These are phyloP conservation scores for Jackrogersella multiformis DNA, from an alignment of 495 filamentous ascomycete species.

Conservation along the genomic window DNA sequence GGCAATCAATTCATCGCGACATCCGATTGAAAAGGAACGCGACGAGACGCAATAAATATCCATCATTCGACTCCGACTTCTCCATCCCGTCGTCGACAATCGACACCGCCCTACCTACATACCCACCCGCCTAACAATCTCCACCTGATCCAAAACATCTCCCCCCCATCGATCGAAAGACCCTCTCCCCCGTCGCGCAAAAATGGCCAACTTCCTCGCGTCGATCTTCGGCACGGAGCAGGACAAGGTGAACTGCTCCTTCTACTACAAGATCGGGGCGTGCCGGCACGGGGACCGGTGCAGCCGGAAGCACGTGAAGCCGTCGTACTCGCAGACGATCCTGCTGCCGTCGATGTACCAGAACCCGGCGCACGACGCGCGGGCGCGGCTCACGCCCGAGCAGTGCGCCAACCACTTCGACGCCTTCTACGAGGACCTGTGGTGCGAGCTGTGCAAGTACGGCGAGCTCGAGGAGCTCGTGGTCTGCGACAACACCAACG, in stretches of 20 bases:
- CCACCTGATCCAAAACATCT: neutral
- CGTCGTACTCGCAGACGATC: slow-evolving; percentile 96
- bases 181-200: slow-evolving; percentile 7
- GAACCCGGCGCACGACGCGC: slow-evolving; percentile 96
- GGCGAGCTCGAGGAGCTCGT: slow-evolving; percentile 90
- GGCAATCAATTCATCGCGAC: neutral
- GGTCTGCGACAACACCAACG: slow-evolving; percentile 95
- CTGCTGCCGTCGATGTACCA: slow-evolving; percentile 99
- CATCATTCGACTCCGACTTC: no score
- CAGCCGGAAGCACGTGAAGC: slow-evolving; percentile 98
- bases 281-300: slow-evolving; percentile 98
- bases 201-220: slow-evolving; percentile 96
- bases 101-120: neutral
- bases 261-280: slow-evolving; percentile 92
- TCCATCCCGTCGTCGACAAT: no score
- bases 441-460: slow-evolving; percentile 98
- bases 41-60: no score
- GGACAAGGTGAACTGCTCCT: slow-evolving; percentile 78
- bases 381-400: slow-evolving; percentile 91
- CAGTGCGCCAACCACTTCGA: slow-evolving; percentile 99
- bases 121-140: neutral
- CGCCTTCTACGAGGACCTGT: slow-evolving; percentile 99
- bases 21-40: neutral
- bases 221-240: slow-evolving; percentile 99
- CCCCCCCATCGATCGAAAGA: neutral